phyloP scores from a whole-genome alignment of 225 moss, liverwort and hornwort species.

The Pleurozium schreberi region DNA sequence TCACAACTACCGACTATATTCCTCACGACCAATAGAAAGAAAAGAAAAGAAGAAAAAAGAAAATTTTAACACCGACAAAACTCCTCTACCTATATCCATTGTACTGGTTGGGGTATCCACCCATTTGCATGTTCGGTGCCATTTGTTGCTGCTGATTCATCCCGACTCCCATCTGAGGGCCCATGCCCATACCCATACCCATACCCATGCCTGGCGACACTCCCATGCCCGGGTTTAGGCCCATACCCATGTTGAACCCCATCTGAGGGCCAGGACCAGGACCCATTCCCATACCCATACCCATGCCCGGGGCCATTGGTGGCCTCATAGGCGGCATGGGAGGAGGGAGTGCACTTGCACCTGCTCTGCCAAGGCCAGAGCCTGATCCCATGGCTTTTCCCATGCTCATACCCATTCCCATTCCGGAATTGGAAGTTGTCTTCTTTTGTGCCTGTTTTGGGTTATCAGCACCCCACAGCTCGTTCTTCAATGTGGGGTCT shows the following conservation, averaged over 20 bases:
- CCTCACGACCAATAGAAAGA: conserved; percentile 2
- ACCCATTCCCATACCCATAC: conserved; percentile 25
- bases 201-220: conserved; percentile 46
- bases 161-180: conserved; percentile 66
- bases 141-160: conserved; percentile 39
- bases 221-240: conserved; percentile 49
- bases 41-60: neutral
- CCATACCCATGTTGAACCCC: conserved; percentile 49
- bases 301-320: conserved; percentile 30
- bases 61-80: neutral
- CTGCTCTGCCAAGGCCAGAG: conserved; percentile 71
- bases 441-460: conserved; percentile 71
- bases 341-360: conserved; percentile 50
- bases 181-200: conserved; percentile 44
- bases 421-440: conserved; percentile 22
- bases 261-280: conserved; percentile 1
- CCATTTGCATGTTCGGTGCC: conserved; percentile 47
- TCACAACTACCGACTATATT: conserved; percentile 13
- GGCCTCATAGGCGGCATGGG: conserved; percentile 33
- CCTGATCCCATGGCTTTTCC: conserved; percentile 91
- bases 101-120: conserved; percentile 75
- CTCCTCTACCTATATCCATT: conserved; percentile 65
- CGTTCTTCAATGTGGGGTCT: conserved; percentile 64
- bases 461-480: conserved; percentile 55
- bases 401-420: conserved; percentile 48